Base-by-base conservation (phyloP, 257 asterid species). In the Primulina eburnea region DNA sequence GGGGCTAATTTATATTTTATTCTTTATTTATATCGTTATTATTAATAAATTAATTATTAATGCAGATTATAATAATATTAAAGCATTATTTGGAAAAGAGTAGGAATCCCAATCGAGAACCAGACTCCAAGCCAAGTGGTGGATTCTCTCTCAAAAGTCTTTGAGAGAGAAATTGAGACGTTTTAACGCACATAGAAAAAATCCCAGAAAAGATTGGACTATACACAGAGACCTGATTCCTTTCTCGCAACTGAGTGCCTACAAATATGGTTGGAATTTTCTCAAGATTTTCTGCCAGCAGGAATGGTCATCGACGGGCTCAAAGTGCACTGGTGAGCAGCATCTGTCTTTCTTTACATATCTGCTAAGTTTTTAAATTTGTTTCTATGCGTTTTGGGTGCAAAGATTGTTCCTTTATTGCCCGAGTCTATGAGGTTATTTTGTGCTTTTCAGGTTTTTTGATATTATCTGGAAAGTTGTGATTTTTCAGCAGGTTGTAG, bases 221-320 rank as follows among this genome's bases (percentile, higher is more conserved):
- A 50, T 5, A 7, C 60, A 34, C 60, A 32, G 62, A 11, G 70
- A 68, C 62, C 72, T 69, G n/a, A 26, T 56, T 56, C 38, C 38
- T 34, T 60, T 40, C 40, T 10, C 56, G 35, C 28, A 17, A 37
- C 16, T 11, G 12, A 57, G 62, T 5, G 69, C 52, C 7, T 16
- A 3, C 20, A 55, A 83, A 55, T n/a, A 89, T 89, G 98, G 96
- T 92, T 67, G 98, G 98, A 24, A 72, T 89, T 73, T 92, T 92
- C 83, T 92, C 98, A 1, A 88, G 95, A 74, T 86, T 92, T 82
- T 86, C 96, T 32, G 82, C 78, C 61, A 76, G 76, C 24, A 86
- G 75, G 82, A 63, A 71, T 35, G 74, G 79, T 28, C 98, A 89
- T 80, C 94, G 96, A 30, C 88, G 96, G 52, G 47, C 98, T 62